Percentiles rank a stretch among this genome's conserved stretches.
Conservation (phyloP, 2,329 filamentous ascomycete species). For the Diaporthe velutina region DNA sequence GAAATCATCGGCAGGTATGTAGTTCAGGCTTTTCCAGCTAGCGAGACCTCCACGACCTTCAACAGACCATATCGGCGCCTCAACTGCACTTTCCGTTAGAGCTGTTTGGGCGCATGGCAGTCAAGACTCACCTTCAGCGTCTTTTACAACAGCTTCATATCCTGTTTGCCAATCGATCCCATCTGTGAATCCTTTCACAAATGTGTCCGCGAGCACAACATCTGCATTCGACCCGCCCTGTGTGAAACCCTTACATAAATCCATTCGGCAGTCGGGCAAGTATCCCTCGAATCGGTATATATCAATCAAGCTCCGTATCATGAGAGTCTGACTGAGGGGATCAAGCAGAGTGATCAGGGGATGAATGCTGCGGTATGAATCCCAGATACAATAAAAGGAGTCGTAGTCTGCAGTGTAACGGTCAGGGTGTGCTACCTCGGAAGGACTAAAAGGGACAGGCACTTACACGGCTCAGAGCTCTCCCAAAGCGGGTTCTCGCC, state of each 20-base stretch:
- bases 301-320: slow-evolving; percentile 78
- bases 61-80: slow-evolving; percentile 75
- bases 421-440: background rate
- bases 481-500: slow-evolving; percentile 77
- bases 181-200: slow-evolving; percentile 67
- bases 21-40: slow-evolving; percentile 78
- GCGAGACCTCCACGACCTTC: slow-evolving; percentile 76
- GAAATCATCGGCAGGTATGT: slow-evolving; percentile 76
- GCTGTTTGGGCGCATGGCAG: no score
- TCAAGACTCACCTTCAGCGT: slow-evolving; percentile 63
- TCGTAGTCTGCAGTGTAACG: slow-evolving; percentile 63
- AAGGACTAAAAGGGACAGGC: no score
- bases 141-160: slow-evolving; percentile 76
- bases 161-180: slow-evolving; percentile 74
- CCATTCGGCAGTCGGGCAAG: slow-evolving; percentile 82
- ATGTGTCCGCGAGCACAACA: slow-evolving; percentile 74
- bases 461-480: slow-evolving; percentile 67
- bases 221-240: slow-evolving; percentile 80
- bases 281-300: slow-evolving; percentile 79
- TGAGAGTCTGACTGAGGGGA: slow-evolving; percentile 70
- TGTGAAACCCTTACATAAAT: slow-evolving; percentile 78
- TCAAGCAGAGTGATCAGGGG: slow-evolving; percentile 77
- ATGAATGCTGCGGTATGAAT: slow-evolving; percentile 74
- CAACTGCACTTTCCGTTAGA: slow-evolving; percentile 49
- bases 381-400: slow-evolving; percentile 81